Conservation (phyloP, 768 basidiomycete species). For the Dentipellis fragilis region DNA sequence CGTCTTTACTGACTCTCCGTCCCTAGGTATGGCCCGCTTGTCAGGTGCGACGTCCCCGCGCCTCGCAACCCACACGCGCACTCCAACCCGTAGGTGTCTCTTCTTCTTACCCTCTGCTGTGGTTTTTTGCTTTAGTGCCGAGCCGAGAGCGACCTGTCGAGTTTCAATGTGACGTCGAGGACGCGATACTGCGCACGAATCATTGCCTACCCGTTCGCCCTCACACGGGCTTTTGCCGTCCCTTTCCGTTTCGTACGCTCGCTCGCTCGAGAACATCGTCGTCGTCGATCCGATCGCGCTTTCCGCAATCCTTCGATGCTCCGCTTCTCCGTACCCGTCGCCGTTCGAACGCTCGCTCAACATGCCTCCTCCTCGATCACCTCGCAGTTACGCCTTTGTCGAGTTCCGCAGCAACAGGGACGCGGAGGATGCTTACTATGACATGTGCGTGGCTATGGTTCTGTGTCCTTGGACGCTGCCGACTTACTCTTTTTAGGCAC, state of each 20-base stretch:
- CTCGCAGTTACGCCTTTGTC: constrained; percentile 76
- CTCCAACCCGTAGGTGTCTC: constrained; percentile 71
- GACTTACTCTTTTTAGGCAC: constrained; percentile 40
- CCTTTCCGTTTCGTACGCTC: constrained; percentile 11
- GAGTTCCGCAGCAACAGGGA: constrained; percentile 72
- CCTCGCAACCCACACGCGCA: constrained; percentile 68
- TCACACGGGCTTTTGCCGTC: constrained; percentile 8
- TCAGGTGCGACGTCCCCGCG: constrained; percentile 86
- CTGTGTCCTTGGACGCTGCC: background rate
- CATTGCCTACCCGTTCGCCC: constrained; percentile 13
- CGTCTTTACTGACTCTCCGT: background rate
- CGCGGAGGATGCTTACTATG: constrained; percentile 77
- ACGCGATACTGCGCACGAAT: background rate
- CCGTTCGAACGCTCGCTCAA: constrained; percentile 44
- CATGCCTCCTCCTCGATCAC: constrained; percentile 27
- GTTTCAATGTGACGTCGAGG: constrained; percentile 6
- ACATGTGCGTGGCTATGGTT: constrained; percentile 45
- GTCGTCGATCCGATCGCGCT: constrained; percentile 20
- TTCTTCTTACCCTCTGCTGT: constrained; percentile 6
- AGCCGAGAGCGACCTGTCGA: constrained; percentile 15
- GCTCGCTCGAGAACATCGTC: constrained; percentile 13
- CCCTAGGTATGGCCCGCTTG: constrained; percentile 64
- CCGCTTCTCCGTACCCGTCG: constrained; percentile 15
- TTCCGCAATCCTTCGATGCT: constrained; percentile 25
- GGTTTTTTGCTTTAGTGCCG: constrained; percentile 17